Base-by-base conservation (phyloP, 208 protist species). In the Trypanosoma brucei region DNA sequence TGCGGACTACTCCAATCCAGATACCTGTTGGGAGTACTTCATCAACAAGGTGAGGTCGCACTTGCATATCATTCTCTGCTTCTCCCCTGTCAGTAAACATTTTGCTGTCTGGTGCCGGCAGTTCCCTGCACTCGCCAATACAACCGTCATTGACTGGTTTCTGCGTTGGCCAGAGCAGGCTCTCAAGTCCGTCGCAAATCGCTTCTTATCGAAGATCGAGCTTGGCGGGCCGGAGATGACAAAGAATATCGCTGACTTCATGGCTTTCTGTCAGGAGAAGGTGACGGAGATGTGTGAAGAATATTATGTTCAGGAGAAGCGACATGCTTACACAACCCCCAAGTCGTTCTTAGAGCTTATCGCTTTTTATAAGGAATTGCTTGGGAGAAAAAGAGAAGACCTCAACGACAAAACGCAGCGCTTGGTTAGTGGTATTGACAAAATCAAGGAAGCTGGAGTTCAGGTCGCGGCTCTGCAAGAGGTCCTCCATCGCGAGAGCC, bases 271-370 rank as follows among this genome's bases (percentile, higher is more conserved):
- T 57, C 95, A 99, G 68, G 72, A 88, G 49, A 86, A 81, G 39
- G 97, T 99, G 14, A 98, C 97, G 48, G 87, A 98, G 59, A 84
- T 86, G 51, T 93, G 86, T 66, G 81, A 95, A 54, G 83, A 92
- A 48, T 99, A 98, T 86, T 91, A 93, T 57, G 60, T 83, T 35
- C 75, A 94, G 53, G 97, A 99, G 72, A 96, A 97, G 70, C 86
- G 98, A 51, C 93, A 97, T 71, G 97, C 96, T 55, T 99, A 99
- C 80, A 99, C 97, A n/a, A 99, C 98, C 37, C 98, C 98, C 51
- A 99, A 99, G 82, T 97, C 88, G 3, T 99, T 98, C 85, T 81
- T 99, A 30, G 98, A 99, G 83, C 88, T 99, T 4, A 99, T 99
- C 74, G 87, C 88, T 37, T 94, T 99, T 55, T 99, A 99, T 86